Base-by-base conservation (phyloP, 257 asterid genomes). In the Gentiana straminea region DNA sequence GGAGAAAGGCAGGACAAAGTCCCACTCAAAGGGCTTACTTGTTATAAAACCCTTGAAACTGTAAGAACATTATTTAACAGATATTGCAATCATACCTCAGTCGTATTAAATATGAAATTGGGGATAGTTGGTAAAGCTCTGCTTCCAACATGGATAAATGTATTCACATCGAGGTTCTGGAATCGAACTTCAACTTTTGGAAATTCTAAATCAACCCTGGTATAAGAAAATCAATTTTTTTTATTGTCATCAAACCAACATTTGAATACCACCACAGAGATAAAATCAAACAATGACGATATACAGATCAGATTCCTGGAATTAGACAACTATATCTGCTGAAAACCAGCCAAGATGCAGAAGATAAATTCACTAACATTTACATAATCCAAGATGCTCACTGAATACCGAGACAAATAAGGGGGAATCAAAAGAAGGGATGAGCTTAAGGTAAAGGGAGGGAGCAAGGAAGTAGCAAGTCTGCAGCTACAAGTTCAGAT, bases 61-160 rank as follows among this genome's bases (percentile, higher is more conserved):
- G 5, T 4, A 5, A 10, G 46, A 41, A 41, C 2, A 10, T 41
- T 5, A 41, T 41, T 1, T 4, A 10, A 36, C 1, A 11, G 60
- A 57, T 15, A 13, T 52, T 54, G 35, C 7, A 35, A 37, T 45
- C 12, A n/a, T 79, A 89, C 97, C 97, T 89, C 95, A 35, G 88
- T 63, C 84, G 86, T 80, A 75, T 89, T 89, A 68, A 74, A 73
- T 62, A 89, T 63, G 67, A 86, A 89, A 79, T 89, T 89, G 55
- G 97, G 79, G 67, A 89, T 81, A 7, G 95, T 89, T 54, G 97
- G 97, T 74, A 89, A 75, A 70, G 97, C 97, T 75, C 97, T 79
- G 59, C 93, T 86, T 51, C 97, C 97, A 62, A 74, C 70, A 69
- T 80, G 94, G 53, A 84, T 83, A 65, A 74, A 89, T 63, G 95